Evolutionary conservation across 2,329 filamentous ascomycete genomes (phyloP).

Genomic region (Aspergillus bombycis): DNA sequence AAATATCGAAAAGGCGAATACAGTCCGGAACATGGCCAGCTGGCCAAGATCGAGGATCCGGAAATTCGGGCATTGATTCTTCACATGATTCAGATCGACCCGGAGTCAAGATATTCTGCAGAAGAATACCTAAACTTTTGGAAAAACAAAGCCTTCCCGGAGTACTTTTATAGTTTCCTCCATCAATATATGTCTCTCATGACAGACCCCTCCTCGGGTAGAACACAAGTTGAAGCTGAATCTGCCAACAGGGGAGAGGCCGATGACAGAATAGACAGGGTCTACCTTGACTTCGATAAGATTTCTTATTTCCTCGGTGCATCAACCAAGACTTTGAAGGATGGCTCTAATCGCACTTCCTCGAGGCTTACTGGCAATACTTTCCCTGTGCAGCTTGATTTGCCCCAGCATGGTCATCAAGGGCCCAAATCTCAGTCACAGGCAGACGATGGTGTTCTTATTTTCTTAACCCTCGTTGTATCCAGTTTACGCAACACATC

Average conservation of each 20-base stretch:
- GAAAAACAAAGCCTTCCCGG: slow-evolving; percentile 87
- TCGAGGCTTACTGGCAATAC: slow-evolving; percentile 37
- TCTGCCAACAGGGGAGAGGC: slow-evolving; percentile 78
- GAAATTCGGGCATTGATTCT: slow-evolving; percentile 86
- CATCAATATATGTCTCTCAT: slow-evolving; percentile 98
- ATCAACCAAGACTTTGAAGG: slow-evolving; percentile 53
- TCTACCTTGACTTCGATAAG: slow-evolving; percentile 96
- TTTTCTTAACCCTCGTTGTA: slow-evolving; percentile 87
- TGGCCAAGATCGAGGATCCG: slow-evolving; percentile 84
- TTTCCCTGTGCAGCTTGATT: slow-evolving; percentile 79
- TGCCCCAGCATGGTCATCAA: slow-evolving; percentile 80
- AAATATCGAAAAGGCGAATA: slow-evolving; percentile 93
- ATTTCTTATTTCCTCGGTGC: slow-evolving; percentile 93
- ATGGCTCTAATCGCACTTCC: slow-evolving; percentile 34
- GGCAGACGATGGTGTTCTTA: slow-evolving; percentile 85
- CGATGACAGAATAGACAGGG: slow-evolving; percentile 89
- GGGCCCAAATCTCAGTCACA: slow-evolving; percentile 64
- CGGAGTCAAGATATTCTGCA: slow-evolving; percentile 86
- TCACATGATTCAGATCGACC: slow-evolving; percentile 95
- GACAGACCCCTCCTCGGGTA: slow-evolving; percentile 84
- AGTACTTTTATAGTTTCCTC: slow-evolving; percentile 96
- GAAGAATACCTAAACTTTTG: slow-evolving; percentile 94
- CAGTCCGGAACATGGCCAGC: slow-evolving; percentile 77
- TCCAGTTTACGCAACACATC: slow-evolving; percentile 88
- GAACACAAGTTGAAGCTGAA: slow-evolving; percentile 69